Evolutionary conservation across 495 filamentous ascomycete species (phyloP), one percentile per base, ranked within the genome.

Genomic region (Aspergillus funiculosus): DNA sequence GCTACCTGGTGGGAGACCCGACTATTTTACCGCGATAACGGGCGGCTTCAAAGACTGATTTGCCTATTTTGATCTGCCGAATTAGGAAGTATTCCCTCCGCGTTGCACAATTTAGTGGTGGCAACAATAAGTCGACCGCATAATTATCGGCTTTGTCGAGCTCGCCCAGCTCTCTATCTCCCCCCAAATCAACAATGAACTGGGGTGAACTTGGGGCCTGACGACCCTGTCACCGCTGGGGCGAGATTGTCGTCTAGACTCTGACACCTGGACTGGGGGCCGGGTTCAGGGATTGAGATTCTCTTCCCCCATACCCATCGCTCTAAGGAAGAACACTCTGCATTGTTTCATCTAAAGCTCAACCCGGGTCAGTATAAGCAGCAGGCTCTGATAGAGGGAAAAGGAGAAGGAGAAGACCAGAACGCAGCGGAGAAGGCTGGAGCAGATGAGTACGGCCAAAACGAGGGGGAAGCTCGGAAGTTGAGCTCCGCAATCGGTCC

Each of bases 401-500:
- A 32, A 39, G 9, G 17, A 15, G 24, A 18, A 1, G 6, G 29
- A 26, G 39, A 38, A 15, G 24, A n/a, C n/a, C n/a, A n/a, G n/a
- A n/a, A n/a, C n/a, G n/a, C n/a, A n/a, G n/a, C n/a, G n/a, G n/a
- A n/a, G n/a, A n/a, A n/a, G n/a, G n/a, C n/a, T n/a, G n/a, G n/a
- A n/a, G n/a, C n/a, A 10, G 32, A 35, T 29, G 39, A 46, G 19
- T 35, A 35, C 31, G 32, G 24, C 17, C 27, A n/a, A 36, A 37
- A 35, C 36, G 43, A 43, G 44, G 34, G 36, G 40, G 19, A 24
- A 27, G 5, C 25, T 44, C 46, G 46, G 54, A 51, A 51, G 53
- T 40, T 47, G 39, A 44, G 39, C 46, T 53, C 54, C 54, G 54
- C 53, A 47, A 45, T 52, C 40, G 18, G 39, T n/a, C 48, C 36